Percentiles rank a stretch among this genome's conserved stretches.
These are phyloP conservation scores for Ganoderma lucidum DNA, from an alignment of 1,284 basidiomycete genomes.

Conservation along the genomic window DNA sequence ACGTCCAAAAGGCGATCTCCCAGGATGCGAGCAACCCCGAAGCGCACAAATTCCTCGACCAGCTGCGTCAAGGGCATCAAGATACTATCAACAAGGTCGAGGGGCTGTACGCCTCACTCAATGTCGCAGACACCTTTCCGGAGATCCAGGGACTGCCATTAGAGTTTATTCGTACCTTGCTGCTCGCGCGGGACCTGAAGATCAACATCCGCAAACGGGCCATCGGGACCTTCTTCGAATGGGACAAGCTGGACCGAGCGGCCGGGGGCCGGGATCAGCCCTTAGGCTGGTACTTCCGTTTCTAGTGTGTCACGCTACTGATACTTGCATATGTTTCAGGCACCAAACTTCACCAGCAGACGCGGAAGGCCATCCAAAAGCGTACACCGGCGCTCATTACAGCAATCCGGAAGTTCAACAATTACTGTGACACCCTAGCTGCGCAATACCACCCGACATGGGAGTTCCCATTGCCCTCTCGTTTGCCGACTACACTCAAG, in stretches of 20 bases:
- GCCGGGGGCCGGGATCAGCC: constrained; percentile 42
- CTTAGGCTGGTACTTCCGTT: constrained; percentile 38
- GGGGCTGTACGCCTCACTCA: constrained; percentile 45
- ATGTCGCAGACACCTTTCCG: constrained; percentile 44
- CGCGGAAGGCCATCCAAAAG: constrained; percentile 44
- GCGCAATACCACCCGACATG: constrained; percentile 36
- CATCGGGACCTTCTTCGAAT: constrained; percentile 48
- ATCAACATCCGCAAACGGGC: constrained; percentile 47
- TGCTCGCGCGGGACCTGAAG: constrained; percentile 47
- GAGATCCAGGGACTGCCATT: constrained; percentile 33
- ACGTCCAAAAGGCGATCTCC: constrained; percentile 27
- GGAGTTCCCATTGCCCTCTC: constrained; percentile 42
- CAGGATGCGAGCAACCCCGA: constrained; percentile 23
- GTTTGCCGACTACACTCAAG: constrained; percentile 31
- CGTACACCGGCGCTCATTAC: constrained; percentile 43
- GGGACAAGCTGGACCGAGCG: constrained; percentile 46
- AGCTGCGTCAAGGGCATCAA: constrained; percentile 17
- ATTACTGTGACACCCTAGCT: constrained; percentile 41
- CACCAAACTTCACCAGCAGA: constrained; percentile 49
- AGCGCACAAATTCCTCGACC: constrained; percentile 1
- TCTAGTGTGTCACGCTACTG: neutral
- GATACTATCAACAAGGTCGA: constrained; percentile 33
- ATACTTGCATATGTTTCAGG: constrained; percentile 31
- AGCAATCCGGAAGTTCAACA: constrained; percentile 46
- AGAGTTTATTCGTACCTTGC: constrained; percentile 44